These are phyloP conservation scores for Colletotrichum sp. DNA, from an alignment of 2,329 filamentous ascomycete species.

Conservation along the genomic window DNA sequence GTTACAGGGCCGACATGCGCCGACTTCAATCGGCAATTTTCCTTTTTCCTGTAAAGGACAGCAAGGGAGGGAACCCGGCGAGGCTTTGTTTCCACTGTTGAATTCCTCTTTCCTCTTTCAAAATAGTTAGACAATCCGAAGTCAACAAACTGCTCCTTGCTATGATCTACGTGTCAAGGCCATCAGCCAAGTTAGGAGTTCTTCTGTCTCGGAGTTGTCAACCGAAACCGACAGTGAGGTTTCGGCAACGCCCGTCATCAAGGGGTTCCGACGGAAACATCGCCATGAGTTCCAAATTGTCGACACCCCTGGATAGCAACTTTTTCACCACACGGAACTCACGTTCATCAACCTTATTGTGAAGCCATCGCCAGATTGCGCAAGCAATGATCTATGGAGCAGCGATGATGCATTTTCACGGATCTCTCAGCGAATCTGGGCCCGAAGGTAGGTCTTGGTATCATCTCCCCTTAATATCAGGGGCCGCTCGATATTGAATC, in stretches of 20 bases:
- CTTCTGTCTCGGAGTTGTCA: not conserved
- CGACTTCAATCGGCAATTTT: not conserved
- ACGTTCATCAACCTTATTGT: not conserved
- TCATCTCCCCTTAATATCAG: constrained; percentile 17
- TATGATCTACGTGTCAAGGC: constrained; percentile 7
- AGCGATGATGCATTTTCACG: not conserved
- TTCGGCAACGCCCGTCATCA: not conserved
- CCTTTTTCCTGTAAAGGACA: not conserved
- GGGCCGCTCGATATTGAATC: not conserved
- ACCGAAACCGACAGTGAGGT: not conserved
- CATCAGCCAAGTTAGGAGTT: not conserved
- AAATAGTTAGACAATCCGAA: not conserved
- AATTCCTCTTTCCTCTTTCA: not conserved
- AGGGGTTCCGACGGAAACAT: not conserved
- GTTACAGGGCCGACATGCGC: not conserved
- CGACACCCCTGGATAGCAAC: not conserved
- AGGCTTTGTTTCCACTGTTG: not conserved
- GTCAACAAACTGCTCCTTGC: not conserved
- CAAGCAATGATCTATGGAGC: not conserved
- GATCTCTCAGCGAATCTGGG: not conserved
- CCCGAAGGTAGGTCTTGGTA: not conserved
- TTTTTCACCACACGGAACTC: not conserved
- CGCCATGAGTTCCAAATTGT: not conserved
- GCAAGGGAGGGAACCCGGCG: not conserved
- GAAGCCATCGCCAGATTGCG: not conserved